Conservation (phyloP, 2,329 filamentous ascomycete species). For the Fusarium sp. region DNA sequence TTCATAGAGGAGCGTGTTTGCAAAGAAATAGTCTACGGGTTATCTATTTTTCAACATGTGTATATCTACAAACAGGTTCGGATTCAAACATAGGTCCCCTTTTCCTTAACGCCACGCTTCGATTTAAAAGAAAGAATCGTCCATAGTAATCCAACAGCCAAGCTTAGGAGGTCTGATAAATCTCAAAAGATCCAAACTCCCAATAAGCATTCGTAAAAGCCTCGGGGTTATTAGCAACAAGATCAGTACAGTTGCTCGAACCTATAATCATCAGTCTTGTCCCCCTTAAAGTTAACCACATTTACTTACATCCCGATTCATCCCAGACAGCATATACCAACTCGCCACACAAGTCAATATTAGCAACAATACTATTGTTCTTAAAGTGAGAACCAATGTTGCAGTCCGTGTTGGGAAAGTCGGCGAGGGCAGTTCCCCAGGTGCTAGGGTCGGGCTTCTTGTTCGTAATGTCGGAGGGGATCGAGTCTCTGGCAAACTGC, state of each 20-base stretch:
- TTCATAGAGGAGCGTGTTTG: conserved; percentile 27
- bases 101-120: conserved; percentile 42
- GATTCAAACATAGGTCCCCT: neutral
- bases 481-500: conserved; percentile 64
- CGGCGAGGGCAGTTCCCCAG: conserved; percentile 73
- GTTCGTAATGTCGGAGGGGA: conserved; percentile 65
- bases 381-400: conserved; percentile 69
- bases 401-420: conserved; percentile 74
- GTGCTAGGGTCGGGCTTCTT: conserved; percentile 68
- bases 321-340: conserved; percentile 62
- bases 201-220: conserved; percentile 72
- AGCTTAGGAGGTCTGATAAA: conserved; percentile 60
- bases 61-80: conserved; percentile 1
- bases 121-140: neutral
- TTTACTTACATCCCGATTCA: conserved; percentile 57
- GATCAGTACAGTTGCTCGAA: conserved; percentile 67
- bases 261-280: conserved; percentile 49
- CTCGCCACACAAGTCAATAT: conserved; percentile 74
- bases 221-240: conserved; percentile 67
- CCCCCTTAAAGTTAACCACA: no score
- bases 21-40: conserved; percentile 26
- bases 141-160: neutral
- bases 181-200: conserved; percentile 72
- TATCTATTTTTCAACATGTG: conserved; percentile 16
- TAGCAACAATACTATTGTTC: conserved; percentile 75